A percentile compares a stretch with the other conserved stretches of the same genome.
These are phyloP conservation scores for Candida insectorum DNA, from an alignment of 805 yeast genomes.

Conservation along the genomic window DNA sequence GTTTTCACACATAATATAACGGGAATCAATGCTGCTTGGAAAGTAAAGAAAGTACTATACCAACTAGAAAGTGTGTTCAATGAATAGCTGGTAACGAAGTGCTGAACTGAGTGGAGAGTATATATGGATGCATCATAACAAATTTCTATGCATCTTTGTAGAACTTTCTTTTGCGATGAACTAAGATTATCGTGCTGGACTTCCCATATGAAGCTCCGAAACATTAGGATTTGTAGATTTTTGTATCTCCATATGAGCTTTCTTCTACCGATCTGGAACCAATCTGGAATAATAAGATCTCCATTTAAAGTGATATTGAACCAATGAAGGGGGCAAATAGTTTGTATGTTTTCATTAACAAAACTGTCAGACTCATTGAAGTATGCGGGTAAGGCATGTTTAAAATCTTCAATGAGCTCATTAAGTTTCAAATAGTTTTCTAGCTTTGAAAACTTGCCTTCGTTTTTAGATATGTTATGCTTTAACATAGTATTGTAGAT, in stretches of 20 bases:
- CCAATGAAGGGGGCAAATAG: too few relatives aligned
- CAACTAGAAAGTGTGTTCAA: constrained; percentile 52
- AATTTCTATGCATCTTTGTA: constrained; percentile 4
- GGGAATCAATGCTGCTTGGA: constrained; percentile 61
- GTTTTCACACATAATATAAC: constrained; percentile 17
- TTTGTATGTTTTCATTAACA: too few relatives aligned
- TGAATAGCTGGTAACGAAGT: constrained; percentile 24
- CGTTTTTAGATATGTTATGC: not conserved
- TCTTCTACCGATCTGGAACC: constrained; percentile 53
- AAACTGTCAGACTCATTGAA: constrained; percentile 31
- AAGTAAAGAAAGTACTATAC: constrained; percentile 61
- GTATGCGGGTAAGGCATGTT: constrained; percentile 43
- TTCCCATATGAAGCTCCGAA: constrained; percentile 57
- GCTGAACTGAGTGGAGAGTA: constrained; percentile 48
- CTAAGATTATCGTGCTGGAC: constrained; percentile 17
- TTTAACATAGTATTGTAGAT: not conserved
- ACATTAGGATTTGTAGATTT: constrained; percentile 51
- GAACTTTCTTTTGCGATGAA: constrained; percentile 1
- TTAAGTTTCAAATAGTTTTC: constrained; percentile 35
- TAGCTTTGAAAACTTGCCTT: constrained; percentile 1
- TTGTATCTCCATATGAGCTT: constrained; percentile 58
- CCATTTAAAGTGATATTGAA: too few relatives aligned
- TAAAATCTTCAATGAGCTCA: constrained; percentile 36
- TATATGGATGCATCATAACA: constrained; percentile 41
- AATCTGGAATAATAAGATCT: constrained; percentile 45